These are phyloP conservation scores for Suillus tomentosus DNA, from an alignment of 768 basidiomycete genomes.

Conservation along the genomic window DNA sequence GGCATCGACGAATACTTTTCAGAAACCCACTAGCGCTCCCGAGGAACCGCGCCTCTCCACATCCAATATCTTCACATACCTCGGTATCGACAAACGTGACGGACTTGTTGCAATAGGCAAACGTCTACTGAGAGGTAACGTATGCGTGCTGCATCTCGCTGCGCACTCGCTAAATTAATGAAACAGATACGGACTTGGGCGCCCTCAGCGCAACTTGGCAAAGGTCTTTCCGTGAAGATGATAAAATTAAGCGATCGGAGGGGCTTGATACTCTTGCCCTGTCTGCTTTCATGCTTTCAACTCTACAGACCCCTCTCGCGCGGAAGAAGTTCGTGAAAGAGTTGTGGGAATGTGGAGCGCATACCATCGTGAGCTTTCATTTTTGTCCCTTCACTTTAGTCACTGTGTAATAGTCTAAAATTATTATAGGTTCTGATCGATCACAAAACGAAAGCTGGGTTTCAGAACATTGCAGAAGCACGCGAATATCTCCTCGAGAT, in stretches of 20 bases:
- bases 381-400: constrained; percentile 2
- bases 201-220: constrained; percentile 52
- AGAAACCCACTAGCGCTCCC: constrained; percentile 32
- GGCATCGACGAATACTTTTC: constrained; percentile 71
- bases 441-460: constrained; percentile 74
- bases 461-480: constrained; percentile 76
- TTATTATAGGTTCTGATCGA: constrained; percentile 77
- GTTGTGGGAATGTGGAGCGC: constrained; percentile 92
- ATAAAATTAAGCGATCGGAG: constrained; percentile 41
- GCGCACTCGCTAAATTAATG: constrained; percentile 16
- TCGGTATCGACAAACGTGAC: constrained; percentile 77
- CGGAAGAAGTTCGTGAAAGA: constrained; percentile 72
- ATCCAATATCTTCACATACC: constrained; percentile 60
- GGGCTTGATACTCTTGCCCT: constrained; percentile 66
- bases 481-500: constrained; percentile 68
- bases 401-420: constrained; percentile 6
- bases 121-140: constrained; percentile 56
- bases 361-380: constrained; percentile 62
- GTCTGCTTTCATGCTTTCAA: constrained; percentile 85
- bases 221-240: constrained; percentile 54
- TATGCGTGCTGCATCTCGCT: constrained; percentile 19
- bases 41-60: constrained; percentile 43
- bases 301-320: constrained; percentile 59
- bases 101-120: constrained; percentile 70
- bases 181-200: constrained; percentile 51